Evolutionary conservation across 306 rosid genomes (phyloP).

Genomic region (Trifolium repens): DNA sequence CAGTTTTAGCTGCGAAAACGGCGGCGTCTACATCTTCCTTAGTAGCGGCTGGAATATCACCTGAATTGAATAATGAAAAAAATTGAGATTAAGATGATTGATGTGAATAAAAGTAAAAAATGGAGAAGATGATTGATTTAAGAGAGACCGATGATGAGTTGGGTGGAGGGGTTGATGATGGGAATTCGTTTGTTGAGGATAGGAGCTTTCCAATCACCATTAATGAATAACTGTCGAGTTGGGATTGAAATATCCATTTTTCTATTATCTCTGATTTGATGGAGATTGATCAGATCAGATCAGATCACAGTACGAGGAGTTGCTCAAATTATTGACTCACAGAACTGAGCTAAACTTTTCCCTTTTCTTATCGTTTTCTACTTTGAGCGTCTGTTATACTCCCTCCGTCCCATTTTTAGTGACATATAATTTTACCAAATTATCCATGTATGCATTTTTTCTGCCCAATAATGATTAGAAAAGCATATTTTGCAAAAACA

Average conservation of each 20-base stretch:
- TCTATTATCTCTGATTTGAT: background rate
- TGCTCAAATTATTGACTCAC: too few species aligned
- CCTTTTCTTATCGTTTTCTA: too few species aligned
- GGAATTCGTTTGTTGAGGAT: conserved; percentile 74
- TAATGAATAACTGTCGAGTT: conserved; percentile 70
- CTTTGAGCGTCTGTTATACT: too few species aligned
- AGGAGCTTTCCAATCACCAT: conserved; percentile 85
- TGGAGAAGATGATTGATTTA: background rate
- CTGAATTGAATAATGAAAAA: conserved; percentile 35
- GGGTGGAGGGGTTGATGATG: conserved; percentile 79
- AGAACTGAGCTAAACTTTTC: too few species aligned
- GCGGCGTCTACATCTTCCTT: conserved; percentile 89
- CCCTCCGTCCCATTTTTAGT: too few species aligned
- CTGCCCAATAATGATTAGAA: too few species aligned
- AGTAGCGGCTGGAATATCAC: conserved; percentile 87
- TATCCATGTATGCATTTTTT: too few species aligned
- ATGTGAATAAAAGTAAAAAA: too few species aligned
- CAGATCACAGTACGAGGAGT: too few species aligned
- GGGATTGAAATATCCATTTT: conserved; percentile 75
- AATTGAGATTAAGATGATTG: conserved; percentile 2
- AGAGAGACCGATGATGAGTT: conserved; percentile 67
- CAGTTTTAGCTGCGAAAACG: conserved; percentile 76
- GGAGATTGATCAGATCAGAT: too few species aligned
- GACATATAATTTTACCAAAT: too few species aligned
- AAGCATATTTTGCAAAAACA: too few species aligned